A percentile compares a stretch with the other conserved stretches of the same genome.
These are phyloP conservation scores for Botryotinia globosa DNA, from an alignment of 2,329 filamentous ascomycete species.

Conservation along the genomic window DNA sequence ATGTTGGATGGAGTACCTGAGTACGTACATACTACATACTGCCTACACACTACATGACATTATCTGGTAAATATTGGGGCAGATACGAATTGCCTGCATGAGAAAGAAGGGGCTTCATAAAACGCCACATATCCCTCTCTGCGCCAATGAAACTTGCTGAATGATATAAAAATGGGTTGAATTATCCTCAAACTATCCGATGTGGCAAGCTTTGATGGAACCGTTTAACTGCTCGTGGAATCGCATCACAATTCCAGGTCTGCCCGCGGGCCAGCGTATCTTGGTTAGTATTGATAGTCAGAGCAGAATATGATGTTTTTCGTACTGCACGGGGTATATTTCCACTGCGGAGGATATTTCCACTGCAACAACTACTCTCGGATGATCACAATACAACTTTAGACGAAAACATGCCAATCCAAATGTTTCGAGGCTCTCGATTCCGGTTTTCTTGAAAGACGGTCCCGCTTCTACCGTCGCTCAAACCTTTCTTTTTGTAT, in stretches of 20 bases:
- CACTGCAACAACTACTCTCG: not conserved
- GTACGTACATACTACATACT: not conserved
- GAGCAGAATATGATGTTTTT: not conserved
- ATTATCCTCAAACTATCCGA: not conserved
- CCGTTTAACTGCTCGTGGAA: not conserved
- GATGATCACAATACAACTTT: constrained; percentile 7
- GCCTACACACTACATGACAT: not conserved
- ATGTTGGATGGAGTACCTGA: not conserved
- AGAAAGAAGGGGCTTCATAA: not conserved
- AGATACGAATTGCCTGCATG: not conserved
- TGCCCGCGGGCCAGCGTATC: not conserved
- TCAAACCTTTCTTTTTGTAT: constrained; percentile 3
- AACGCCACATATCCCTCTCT: not conserved
- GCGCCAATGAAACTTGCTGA: not conserved
- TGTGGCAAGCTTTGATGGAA: not conserved
- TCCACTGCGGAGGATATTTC: not conserved
- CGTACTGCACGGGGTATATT: not conserved
- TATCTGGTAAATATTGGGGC: not conserved
- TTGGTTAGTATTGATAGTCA: not conserved
- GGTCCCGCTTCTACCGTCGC: not conserved
- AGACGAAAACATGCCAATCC: not conserved
- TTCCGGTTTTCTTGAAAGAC: not conserved
- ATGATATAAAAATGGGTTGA: not conserved
- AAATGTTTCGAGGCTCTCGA: not conserved
- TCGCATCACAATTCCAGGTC: not conserved